phyloP scores from a whole-genome alignment of 805 yeast species.

The Blastobotrys attinorum region DNA sequence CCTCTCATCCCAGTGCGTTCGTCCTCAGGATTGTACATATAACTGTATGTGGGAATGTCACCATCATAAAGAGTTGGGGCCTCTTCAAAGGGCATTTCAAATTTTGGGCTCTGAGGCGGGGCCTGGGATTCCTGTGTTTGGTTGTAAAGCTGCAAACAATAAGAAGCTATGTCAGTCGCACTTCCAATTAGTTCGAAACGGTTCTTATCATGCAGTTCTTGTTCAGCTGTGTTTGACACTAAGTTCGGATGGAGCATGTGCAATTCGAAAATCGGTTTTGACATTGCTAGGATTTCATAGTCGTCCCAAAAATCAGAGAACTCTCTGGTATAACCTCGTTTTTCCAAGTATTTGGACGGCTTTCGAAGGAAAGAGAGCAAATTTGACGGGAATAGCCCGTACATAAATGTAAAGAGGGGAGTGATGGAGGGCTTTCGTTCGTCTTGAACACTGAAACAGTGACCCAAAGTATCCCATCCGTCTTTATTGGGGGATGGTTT shows the following conservation, averaged over 20 bases:
- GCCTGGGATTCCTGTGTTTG: background rate
- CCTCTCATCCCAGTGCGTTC: too few relatives aligned
- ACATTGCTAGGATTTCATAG: slow-evolving; percentile 25
- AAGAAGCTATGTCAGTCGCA: slow-evolving; percentile 31
- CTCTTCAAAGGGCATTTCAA: background rate
- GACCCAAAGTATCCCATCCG: slow-evolving; percentile 23
- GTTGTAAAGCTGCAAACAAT: slow-evolving; percentile 22
- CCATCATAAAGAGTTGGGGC: background rate
- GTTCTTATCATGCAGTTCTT: slow-evolving; percentile 29
- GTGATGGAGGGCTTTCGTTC: slow-evolving; percentile 24
- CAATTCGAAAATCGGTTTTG: slow-evolving; percentile 27
- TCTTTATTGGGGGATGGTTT: background rate
- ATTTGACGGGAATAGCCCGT: slow-evolving; percentile 51
- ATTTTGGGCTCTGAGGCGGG: background rate
- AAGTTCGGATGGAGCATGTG: slow-evolving; percentile 44
- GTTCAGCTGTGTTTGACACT: slow-evolving; percentile 30
- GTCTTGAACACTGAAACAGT: slow-evolving; percentile 9
- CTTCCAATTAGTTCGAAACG: slow-evolving; percentile 29
- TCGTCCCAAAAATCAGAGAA: slow-evolving; percentile 30
- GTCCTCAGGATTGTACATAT: background rate
- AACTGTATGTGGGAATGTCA: background rate
- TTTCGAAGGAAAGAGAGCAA: slow-evolving; percentile 35
- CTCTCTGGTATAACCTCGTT: slow-evolving; percentile 14
- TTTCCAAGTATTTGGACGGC: slow-evolving; percentile 33
- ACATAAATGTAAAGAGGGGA: slow-evolving; percentile 41